These are phyloP conservation scores for Leishmania turanica DNA, from an alignment of 208 protist genomes.

Conservation along the genomic window DNA sequence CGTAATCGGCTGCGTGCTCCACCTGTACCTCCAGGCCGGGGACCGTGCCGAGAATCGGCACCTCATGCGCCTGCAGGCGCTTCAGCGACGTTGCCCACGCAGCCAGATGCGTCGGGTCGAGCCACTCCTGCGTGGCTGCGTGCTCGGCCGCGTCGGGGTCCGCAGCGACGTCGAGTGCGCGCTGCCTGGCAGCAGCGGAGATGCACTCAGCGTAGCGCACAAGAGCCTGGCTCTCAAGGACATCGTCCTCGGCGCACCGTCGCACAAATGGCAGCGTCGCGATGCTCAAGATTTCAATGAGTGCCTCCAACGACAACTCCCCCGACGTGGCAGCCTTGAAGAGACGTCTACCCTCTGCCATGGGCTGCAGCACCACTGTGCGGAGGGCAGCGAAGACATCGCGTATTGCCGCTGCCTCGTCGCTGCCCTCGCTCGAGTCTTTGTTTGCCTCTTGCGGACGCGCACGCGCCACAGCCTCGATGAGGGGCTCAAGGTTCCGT, in stretches of 20 bases:
- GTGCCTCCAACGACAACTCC: slow-evolving; percentile 26
- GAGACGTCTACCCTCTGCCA: background rate
- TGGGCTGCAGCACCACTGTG: slow-evolving; percentile 15
- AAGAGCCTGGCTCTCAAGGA: background rate
- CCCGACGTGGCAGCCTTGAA: slow-evolving; percentile 1
- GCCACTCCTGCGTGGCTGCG: slow-evolving; percentile 12
- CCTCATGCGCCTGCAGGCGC: slow-evolving; percentile 2
- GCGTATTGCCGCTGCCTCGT: slow-evolving; percentile 17
- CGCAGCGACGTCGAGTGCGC: background rate
- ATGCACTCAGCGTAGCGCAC: slow-evolving; percentile 10
- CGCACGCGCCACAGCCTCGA: slow-evolving; percentile 16
- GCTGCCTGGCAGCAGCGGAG: slow-evolving; percentile 12
- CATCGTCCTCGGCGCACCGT: background rate
- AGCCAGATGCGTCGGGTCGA: slow-evolving; percentile 32
- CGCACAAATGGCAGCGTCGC: slow-evolving; percentile 22
- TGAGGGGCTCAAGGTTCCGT: slow-evolving; percentile 30
- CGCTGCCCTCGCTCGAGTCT: background rate
- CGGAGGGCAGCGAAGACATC: slow-evolving; percentile 34
- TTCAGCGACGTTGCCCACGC: slow-evolving; percentile 19
- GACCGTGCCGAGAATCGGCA: background rate
- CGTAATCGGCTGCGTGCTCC: slow-evolving; percentile 24
- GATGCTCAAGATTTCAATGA: slow-evolving; percentile 30
- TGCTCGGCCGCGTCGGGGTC: background rate
- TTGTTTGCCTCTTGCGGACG: background rate
- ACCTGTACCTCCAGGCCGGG: slow-evolving; percentile 13